Base-by-base conservation (phyloP, 208 protist genomes). In the Leptomonas pyrrhocoris region DNA sequence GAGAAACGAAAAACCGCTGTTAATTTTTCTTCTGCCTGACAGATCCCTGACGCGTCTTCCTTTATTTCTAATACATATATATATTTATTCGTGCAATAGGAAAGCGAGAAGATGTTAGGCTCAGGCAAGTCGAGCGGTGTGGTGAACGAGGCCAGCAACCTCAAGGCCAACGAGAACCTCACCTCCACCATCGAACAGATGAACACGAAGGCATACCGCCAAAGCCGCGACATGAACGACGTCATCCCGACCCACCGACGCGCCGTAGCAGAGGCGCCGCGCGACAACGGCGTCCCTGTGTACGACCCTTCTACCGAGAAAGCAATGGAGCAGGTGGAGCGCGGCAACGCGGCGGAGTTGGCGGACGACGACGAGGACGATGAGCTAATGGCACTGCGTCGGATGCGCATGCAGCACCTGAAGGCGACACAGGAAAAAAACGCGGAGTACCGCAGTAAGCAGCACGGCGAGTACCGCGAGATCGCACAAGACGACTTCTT, bases 401-500 rank as follows among this genome's bases (percentile, higher is more conserved):
- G 85, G 19, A 62, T 71, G 63, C 89, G 92, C 36, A 78, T 94
- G 83, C 64, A 71, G 50, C 60, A 74, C 42, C 68, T 96, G 69
- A 84, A 92, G 56, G 56, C 67, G 28, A 67, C 68, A 23, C 79
- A 87, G 27, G 83, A 80, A 38, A 84, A 94, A 66, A 74, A 88
- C 71, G 85, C 84, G 11, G 86, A 87, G 76, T 96, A 88, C 86
- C 85, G 81, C 42, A 83, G 83, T 62, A 96, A 96, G 68, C 92
- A 96, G 73, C 92, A 96, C 80, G 95, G 94, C 8, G 74, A 96
- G 77, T 98, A 98, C 74, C 84, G 82, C 18, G 95, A 98, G 66
- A 92, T 98, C 28, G 68, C 61, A 0, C 96, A 99, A 68, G 85
- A 94, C 63, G 94, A 98, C 13, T 99, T 99, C 71, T 95, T 98